These are phyloP conservation scores for Cucurbita maxima DNA, from an alignment of 306 rosid species.

Conservation along the genomic window DNA sequence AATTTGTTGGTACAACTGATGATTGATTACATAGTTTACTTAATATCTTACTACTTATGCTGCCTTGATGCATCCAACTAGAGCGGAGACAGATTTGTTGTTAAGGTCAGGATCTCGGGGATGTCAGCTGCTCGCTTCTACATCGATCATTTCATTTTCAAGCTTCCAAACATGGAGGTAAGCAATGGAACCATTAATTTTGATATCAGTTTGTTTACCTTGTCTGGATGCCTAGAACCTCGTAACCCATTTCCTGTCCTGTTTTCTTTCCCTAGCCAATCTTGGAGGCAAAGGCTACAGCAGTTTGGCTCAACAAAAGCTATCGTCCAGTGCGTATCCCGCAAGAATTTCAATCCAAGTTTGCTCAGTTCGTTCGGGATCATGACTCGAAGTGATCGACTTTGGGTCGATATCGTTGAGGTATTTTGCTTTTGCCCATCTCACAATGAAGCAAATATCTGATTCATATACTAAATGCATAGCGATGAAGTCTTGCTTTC, in stretches of 20 bases:
- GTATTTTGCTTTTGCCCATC: background rate
- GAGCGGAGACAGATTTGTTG: constrained; percentile 71
- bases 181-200: background rate
- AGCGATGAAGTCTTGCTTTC: background rate
- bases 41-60: background rate
- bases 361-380: constrained; percentile 30
- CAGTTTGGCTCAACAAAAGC: constrained; percentile 68
- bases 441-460: background rate
- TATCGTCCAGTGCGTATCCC: constrained; percentile 73
- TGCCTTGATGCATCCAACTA: constrained; percentile 20
- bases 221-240: constrained; percentile 10
- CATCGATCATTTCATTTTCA: constrained; percentile 58
- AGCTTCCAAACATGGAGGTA: constrained; percentile 80
- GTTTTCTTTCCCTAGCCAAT: constrained; percentile 36
- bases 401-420: background rate
- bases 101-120: constrained; percentile 46
- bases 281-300: constrained; percentile 71
- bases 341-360: constrained; percentile 42
- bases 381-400: constrained; percentile 23
- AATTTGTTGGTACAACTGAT: background rate
- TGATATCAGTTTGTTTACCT: background rate
- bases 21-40: background rate
- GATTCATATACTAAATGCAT: background rate
- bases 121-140: constrained; percentile 57
- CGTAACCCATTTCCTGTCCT: background rate